Conservation (phyloP, 805 yeast genomes). For the Barnettozyma salicaria region DNA sequence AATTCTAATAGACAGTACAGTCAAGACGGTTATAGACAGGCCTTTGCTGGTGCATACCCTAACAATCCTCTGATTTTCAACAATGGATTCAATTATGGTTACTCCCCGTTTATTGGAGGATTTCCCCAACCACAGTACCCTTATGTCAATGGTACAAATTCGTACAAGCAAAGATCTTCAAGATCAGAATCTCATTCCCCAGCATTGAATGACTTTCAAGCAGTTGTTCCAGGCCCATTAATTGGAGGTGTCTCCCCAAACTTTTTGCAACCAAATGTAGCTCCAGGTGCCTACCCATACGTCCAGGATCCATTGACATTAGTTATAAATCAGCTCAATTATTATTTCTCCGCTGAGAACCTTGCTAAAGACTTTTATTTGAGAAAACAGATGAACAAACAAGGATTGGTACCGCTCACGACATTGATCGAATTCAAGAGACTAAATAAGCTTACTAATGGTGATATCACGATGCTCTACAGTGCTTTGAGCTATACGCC, state of each 20-base stretch:
- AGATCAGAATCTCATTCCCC: constrained; percentile 23
- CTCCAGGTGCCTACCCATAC: constrained; percentile 9
- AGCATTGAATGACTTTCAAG: constrained; percentile 9
- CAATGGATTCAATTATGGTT: constrained; percentile 15
- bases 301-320: constrained; percentile 17
- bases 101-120: constrained; percentile 6
- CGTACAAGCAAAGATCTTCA: constrained; percentile 10
- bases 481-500: constrained; percentile 16
- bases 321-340: constrained; percentile 63
- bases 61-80: constrained; percentile 13
- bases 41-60: constrained; percentile 14
- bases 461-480: constrained; percentile 37
- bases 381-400: constrained; percentile 71
- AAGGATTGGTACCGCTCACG: constrained; percentile 64
- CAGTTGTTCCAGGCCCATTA: not conserved
- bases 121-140: constrained; percentile 5
- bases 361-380: constrained; percentile 76
- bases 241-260: constrained; percentile 7
- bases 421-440: constrained; percentile 69
- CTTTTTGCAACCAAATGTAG: constrained; percentile 10
- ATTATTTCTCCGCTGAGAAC: constrained; percentile 86
- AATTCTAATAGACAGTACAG: constrained; percentile 6
- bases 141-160: not conserved
- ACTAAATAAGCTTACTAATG: constrained; percentile 56
- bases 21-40: constrained; percentile 17